Base-by-base conservation (phyloP, 352 stramenopile genomes). In the Peronospora farinosa region DNA sequence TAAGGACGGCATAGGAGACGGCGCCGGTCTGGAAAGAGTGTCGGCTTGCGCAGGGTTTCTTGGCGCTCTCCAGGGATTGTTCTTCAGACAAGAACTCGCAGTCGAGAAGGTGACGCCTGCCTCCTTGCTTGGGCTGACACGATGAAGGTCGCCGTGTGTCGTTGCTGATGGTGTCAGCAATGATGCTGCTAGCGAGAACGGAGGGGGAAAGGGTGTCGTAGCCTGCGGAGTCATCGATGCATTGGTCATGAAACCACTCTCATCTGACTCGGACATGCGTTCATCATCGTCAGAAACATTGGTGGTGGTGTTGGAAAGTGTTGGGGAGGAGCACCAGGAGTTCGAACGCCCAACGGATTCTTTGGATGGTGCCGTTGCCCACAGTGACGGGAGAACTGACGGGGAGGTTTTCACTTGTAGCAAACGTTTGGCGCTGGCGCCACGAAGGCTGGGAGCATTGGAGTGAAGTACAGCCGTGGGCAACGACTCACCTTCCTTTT, bases 341-440 rank as follows among this genome's bases (percentile, higher is more conserved):
- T 37, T 54, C 27, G 37, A 16, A 27, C 51, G 43, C 17, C 61
- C 44, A 25, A 12, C 38, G 12, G 47, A 61, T 32, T 58, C 36
- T 15, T 61, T 63, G 25, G 43, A 46, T 27, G 48, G 37, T 33
- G 9, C 42, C 6, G 46, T 6, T 35, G 23, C 44, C 1, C 53
- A 40, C 9, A 65, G 25, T 5, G 60, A 57, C 21, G 49, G 47
- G 13, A 65, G 36, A 3, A 50, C 43, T 11, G 58, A 33, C 37
- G 73, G 61, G 13, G 73, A 67, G 7, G 72, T 65, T 57, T 84
- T 78, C 16, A 89, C 65, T 63, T 83, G 78, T 10, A 89, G 42
- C 13, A 89, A 65, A 12, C 78, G 73, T 51, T 89, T 89, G 45
- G 75, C 78, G 33, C 78, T 89, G 43, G 78, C 78, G 12, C 75